Conservation (phyloP, 352 stramenopile genomes). For the Hyaloperonospora brassicae region DNA sequence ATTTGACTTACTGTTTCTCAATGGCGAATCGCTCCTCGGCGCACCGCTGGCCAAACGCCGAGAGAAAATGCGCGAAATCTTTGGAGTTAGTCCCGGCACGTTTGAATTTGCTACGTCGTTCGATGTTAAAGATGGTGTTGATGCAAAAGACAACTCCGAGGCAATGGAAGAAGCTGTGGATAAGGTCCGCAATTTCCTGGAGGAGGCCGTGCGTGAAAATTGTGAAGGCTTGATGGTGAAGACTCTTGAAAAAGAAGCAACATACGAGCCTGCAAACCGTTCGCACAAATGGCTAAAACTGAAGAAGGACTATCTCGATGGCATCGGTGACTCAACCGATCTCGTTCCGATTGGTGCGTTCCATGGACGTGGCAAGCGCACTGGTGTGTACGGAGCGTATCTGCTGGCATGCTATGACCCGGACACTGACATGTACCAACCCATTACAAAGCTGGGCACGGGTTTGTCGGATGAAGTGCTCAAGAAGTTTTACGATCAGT, state of each 20-base stretch:
- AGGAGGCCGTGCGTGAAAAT: conserved; percentile 89
- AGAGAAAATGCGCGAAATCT: conserved; percentile 86
- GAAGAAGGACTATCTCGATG: not conserved
- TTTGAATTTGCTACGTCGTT: conserved; percentile 94
- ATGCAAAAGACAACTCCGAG: conserved; percentile 83
- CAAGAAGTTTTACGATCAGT: conserved; percentile 82
- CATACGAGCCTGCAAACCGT: not conserved
- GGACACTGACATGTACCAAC: conserved; percentile 96
- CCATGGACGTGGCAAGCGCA: conserved; percentile 92
- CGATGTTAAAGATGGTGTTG: conserved; percentile 77
- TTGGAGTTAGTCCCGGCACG: conserved; percentile 87
- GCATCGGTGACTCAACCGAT: not conserved
- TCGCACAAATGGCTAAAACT: conserved; percentile 1
- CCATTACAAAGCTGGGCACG: conserved; percentile 97
- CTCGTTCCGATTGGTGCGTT: not conserved
- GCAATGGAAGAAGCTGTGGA: conserved; percentile 80
- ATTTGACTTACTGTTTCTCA: conserved; percentile 99
- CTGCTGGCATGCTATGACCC: conserved; percentile 97
- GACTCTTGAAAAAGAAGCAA: conserved; percentile 91
- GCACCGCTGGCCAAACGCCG: conserved; percentile 87
- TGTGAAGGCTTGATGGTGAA: conserved; percentile 99
- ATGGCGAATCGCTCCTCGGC: conserved; percentile 92
- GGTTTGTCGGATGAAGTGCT: conserved; percentile 98
- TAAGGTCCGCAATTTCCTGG: conserved; percentile 90
- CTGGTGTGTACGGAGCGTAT: conserved; percentile 96